Base-by-base conservation (phyloP, 2,329 filamentous ascomycete species). In the Arachnopeziza araneosa region DNA sequence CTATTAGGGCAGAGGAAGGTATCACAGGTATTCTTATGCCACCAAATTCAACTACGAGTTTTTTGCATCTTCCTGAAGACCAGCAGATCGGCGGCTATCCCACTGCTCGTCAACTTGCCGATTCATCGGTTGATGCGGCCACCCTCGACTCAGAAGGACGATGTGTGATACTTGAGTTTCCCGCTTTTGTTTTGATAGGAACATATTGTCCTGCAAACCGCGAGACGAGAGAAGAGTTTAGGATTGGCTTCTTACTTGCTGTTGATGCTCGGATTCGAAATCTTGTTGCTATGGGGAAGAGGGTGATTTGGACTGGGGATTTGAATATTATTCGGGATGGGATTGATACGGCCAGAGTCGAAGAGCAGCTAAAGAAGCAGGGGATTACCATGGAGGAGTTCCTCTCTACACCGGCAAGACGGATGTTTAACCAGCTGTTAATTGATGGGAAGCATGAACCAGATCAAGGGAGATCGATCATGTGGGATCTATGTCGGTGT, bases 1-100 rank as follows among this genome's bases (percentile, higher is more conserved):
- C 95, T 0, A 90, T 97, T 24, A 85, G 88, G 62, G 93, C 93
- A 2, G 95, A 99, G 75, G 93, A 98, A 77, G 95, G 95, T n/a
- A 80, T 99, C 57, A 88, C 91, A 0, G 95, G 95, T 19, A 78
- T 91, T 5, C 82, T 97, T 17, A 87, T 83, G 52, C 84, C 88
- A 6, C 90, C 91, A 0, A 89, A 85, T 67, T 89, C 88, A 0
- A 80, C 83, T 1, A 86, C 79, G 2, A 81, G 81, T 44, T 98
- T 91, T 72, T 83, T 88, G 64, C 87, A 95, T 60, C 83, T 96
- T 5, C 87, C 91, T 1, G 74, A 80, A 23, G 81, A 87, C 21
- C 81, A 91, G 64, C 87, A 87, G 68, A 96, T 99, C 61, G 95
- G 95, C 4, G 95, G 95, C 3, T 98, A 98, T 73, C 93, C 91